Evolutionary conservation across 2,329 filamentous ascomycete genomes (phyloP).

Genomic region (Mollisia scopiformis): DNA sequence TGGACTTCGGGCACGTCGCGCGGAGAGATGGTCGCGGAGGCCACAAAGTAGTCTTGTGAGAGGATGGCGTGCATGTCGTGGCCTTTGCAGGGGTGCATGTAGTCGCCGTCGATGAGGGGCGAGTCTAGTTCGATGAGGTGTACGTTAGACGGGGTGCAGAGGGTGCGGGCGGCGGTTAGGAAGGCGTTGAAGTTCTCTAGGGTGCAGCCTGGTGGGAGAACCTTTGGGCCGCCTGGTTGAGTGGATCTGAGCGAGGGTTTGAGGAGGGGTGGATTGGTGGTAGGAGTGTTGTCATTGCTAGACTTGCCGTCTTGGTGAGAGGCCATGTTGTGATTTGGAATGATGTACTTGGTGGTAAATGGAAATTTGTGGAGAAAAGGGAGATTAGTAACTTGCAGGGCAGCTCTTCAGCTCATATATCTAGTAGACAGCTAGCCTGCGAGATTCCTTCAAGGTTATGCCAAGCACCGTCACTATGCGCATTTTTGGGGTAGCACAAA

Average conservation of each 20-base stretch:
- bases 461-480: no score
- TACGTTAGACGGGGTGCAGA: slow-evolving; percentile 10
- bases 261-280: not conserved
- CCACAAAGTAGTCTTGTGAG: slow-evolving; percentile 44
- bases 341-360: no score
- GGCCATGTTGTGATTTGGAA: not conserved
- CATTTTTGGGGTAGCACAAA: no score
- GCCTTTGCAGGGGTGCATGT: slow-evolving; percentile 16
- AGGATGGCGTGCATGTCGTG: slow-evolving; percentile 45
- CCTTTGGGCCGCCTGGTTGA: slow-evolving; percentile 7
- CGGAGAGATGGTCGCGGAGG: slow-evolving; percentile 7
- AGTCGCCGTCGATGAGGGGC: slow-evolving; percentile 13
- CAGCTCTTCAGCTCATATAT: no score
- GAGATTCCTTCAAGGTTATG: no score
- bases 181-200: slow-evolving; percentile 13
- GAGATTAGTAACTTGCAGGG: no score
- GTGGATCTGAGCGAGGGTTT: not conserved
- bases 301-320: not conserved
- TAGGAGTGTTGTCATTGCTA: not conserved
- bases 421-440: no score
- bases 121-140: slow-evolving; percentile 8
- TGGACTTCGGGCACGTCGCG: slow-evolving; percentile 45
- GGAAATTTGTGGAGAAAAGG: no score
- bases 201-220: slow-evolving; percentile 15
- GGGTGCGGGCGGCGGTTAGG: slow-evolving; percentile 1